Percentiles rank a stretch among this genome's conserved stretches.
phyloP scores from a whole-genome alignment of 495 filamentous ascomycete species.

The Penicillium ochrochloron region DNA sequence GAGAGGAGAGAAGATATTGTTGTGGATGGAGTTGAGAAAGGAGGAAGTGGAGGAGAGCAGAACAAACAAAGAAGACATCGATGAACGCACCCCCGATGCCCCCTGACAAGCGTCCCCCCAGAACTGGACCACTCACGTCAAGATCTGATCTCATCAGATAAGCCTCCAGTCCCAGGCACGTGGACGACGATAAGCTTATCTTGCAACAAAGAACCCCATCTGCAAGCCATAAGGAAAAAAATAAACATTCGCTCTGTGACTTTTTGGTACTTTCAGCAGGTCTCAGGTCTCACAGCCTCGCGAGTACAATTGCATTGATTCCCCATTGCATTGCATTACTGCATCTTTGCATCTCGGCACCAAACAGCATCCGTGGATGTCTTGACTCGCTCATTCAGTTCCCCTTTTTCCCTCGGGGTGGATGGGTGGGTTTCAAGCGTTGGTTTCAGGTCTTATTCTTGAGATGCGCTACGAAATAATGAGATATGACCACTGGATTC shows the following conservation, averaged over 20 bases:
- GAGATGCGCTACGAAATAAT: conserved; percentile 12
- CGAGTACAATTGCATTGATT: conserved; percentile 7
- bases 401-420: background rate
- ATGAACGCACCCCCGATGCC: conserved; percentile 22
- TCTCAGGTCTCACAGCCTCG: conserved; percentile 11
- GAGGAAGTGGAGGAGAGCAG: conserved; percentile 17
- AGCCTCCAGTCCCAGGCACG: conserved; percentile 15
- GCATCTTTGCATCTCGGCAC: conserved; percentile 18
- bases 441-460: conserved; percentile 6
- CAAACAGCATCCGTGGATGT: conserved; percentile 24
- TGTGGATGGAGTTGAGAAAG: conserved; percentile 7
- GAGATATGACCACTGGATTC: conserved; percentile 16
- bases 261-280: background rate
- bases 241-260: conserved; percentile 16
- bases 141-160: background rate
- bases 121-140: conserved; percentile 2
- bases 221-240: conserved; percentile 28
- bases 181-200: conserved; percentile 33
- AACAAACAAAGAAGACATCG: conserved; percentile 23
- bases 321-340: conserved; percentile 6
- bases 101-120: conserved; percentile 26
- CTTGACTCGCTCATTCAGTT: background rate
- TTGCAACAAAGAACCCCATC: conserved; percentile 9
- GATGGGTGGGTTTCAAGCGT: background rate
- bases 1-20: background rate